These are phyloP conservation scores for Penicillium longicatenatum DNA, from an alignment of 495 filamentous ascomycete species.

Conservation along the genomic window DNA sequence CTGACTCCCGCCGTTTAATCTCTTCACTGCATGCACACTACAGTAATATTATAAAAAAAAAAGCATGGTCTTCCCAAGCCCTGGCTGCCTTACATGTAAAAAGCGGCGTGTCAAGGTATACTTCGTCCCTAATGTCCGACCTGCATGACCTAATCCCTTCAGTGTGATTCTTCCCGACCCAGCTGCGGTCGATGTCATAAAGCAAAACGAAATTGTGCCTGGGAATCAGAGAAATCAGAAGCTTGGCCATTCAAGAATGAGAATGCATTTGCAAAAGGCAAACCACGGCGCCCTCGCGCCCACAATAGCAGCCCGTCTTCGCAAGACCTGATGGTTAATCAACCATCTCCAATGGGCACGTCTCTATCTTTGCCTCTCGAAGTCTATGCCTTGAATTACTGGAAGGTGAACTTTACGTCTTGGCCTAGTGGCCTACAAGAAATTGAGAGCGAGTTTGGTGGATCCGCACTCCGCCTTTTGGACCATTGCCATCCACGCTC, in stretches of 20 bases:
- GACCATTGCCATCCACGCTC: conserved; percentile 18
- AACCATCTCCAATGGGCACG: background rate
- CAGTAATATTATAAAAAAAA: too few species aligned
- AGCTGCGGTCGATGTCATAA: conserved; percentile 30
- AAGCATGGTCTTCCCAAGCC: conserved; percentile 20
- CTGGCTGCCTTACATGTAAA: conserved; percentile 14
- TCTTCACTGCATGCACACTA: background rate
- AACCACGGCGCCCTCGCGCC: conserved; percentile 26
- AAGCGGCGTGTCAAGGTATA: conserved; percentile 16
- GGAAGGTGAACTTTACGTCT: conserved; percentile 9
- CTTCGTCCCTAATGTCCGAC: background rate
- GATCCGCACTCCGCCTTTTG: conserved; percentile 22
- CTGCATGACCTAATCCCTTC: background rate
- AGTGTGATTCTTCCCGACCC: conserved; percentile 29
- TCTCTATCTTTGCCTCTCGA: conserved; percentile 8
- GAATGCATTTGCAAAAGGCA: conserved; percentile 35
- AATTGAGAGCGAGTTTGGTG: conserved; percentile 23
- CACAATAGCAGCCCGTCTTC: background rate
- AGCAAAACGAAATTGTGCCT: conserved; percentile 27
- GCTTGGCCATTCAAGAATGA: conserved; percentile 33
- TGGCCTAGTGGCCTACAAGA: conserved; percentile 20
- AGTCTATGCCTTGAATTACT: conserved; percentile 16
- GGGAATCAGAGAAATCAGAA: conserved; percentile 27
- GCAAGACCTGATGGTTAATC: background rate
- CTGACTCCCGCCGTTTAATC: too few species aligned